Evolutionary conservation across 1,139 yeast species (phyloP), one percentile per base, ranked within the genome.

Genomic region (Kluyveromyces sp.): DNA sequence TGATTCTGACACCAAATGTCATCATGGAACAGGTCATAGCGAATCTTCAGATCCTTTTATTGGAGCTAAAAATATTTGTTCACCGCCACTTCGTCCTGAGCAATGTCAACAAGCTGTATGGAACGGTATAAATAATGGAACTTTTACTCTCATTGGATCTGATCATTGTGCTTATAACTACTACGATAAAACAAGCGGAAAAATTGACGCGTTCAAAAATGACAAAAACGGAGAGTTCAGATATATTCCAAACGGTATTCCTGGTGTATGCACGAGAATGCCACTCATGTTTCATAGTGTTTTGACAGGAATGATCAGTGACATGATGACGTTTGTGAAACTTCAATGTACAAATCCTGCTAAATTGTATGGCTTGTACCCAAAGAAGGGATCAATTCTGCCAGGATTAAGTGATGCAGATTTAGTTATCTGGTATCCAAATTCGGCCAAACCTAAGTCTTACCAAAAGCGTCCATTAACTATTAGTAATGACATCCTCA

Each of bases 101-200:
- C 55, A 37, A 72, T 71, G 45, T 57, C 72, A 48, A 31, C 70
- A 72, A 21, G 71, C 68, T 25, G 68, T 73, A 29, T 73, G 78
- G 78, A 64, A 60, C 40, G 70, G 67, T 15, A 63, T 73, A 41
- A 63, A 63, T 34, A 73, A 73, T 50, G 78, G 78, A 6, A 72
- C 77, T 0, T 70, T 73, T 40, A 72, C 77, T 0, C 68, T 72
- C 21, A 67, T 72, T 43, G 68, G 74, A 29, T 68, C 73, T 43
- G 78, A 73, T 53, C 78, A 73, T 57, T 74, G 77, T 8, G 75
- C 78, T 7, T 65, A 72, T 37, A 58, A 60, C 37, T 72, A 70
- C 50, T 70, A 72, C 48, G 63, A 68, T 21, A 45, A 50, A 34
- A 29, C 34, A 4, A 37, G 45, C 4, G 52, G 53, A 8, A 51